Evolutionary conservation across 2,329 filamentous ascomycete species (phyloP), one percentile per base, ranked within the genome.

Genomic region (Volutella citrinella): DNA sequence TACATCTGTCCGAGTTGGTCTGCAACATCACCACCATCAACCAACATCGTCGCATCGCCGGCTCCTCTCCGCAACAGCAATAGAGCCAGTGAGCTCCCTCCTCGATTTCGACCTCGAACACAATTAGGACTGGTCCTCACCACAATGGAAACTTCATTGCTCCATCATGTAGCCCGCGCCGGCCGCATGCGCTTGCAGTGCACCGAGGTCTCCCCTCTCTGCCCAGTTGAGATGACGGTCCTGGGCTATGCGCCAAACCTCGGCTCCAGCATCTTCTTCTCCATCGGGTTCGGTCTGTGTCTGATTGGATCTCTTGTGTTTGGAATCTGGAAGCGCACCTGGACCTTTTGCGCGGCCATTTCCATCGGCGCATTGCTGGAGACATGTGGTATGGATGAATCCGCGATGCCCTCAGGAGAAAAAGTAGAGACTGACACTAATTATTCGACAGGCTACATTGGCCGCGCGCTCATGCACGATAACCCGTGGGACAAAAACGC

Each of bases 231-330:
- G 24, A 61, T 57, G 19, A 78, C 74, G 4, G 72, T 75, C 10
- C 59, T 75, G 20, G 74, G 74, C 29, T 80, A 80, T 58, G 65
- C 66, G 20, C 77, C 77, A 7, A 77, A 74, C 46, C 51, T 68
- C n/a, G 69, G 70, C 29, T 69, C 74, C 45, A 76, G 78, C 54
- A 61, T 68, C 46, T 72, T 80, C 50, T 74, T 76, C 52, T 59
- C 68, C 25, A 56, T 67, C 32, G 64, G 60, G 14, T 80, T 77
- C 39, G 72, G 61, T 7, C 23, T 72, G 4, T 60, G 64, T 7
- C 48, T 64, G 8, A 27, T 76, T 18, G 58, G 53, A 9, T 62
- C 73, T 17, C 28, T 72, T 13, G 52, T 46, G 22, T 43, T 70
- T 9, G 73, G 73, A 6, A 46, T 71, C 11, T 65, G 66, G 59